A percentile compares a stretch with the other conserved stretches of the same genome.
Evolutionary conservation across 164 flowering plant genomes (phyloP).

Genomic region (Akebia trifoliata): DNA sequence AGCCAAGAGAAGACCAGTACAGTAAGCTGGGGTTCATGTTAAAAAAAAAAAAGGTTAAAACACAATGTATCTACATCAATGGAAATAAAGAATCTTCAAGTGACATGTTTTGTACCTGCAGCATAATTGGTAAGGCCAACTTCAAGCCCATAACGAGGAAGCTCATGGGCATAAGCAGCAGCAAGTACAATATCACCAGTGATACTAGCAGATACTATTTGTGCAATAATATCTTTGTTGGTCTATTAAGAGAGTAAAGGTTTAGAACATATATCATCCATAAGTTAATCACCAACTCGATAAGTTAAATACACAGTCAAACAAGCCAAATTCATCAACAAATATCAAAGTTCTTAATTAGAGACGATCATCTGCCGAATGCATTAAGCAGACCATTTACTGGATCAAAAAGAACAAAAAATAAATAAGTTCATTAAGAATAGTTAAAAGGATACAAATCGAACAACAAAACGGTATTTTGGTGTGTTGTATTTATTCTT

Average conservation of each 20-base stretch:
- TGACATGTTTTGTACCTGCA: slow-evolving; percentile 47
- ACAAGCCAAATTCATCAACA: neutral
- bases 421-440: neutral
- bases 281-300: too few species aligned
- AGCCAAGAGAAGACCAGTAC: too few species aligned
- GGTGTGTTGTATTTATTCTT: slow-evolving; percentile 93
- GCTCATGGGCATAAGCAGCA: slow-evolving; percentile 77
- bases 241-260: slow-evolving; percentile 48
- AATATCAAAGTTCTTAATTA: too few species aligned
- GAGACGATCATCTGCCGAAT: too few species aligned
- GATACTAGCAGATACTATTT: slow-evolving; percentile 71
- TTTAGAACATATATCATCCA: neutral
- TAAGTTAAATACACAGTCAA: neutral
- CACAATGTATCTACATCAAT: too few species aligned
- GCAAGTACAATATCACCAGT: slow-evolving; percentile 85
- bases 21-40: too few species aligned
- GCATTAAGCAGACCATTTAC: too few species aligned
- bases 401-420: neutral
- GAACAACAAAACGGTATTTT: slow-evolving; percentile 78
- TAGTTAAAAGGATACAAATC: slow-evolving; percentile 59
- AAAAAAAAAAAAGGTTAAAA: too few species aligned
- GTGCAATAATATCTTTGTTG: slow-evolving; percentile 77
- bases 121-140: slow-evolving; percentile 95
- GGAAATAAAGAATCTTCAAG: too few species aligned
- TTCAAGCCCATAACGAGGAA: too few species aligned